Evolutionary conservation across 2,329 filamentous ascomycete genomes (phyloP).

Genomic region (Aspergillus felis): DNA sequence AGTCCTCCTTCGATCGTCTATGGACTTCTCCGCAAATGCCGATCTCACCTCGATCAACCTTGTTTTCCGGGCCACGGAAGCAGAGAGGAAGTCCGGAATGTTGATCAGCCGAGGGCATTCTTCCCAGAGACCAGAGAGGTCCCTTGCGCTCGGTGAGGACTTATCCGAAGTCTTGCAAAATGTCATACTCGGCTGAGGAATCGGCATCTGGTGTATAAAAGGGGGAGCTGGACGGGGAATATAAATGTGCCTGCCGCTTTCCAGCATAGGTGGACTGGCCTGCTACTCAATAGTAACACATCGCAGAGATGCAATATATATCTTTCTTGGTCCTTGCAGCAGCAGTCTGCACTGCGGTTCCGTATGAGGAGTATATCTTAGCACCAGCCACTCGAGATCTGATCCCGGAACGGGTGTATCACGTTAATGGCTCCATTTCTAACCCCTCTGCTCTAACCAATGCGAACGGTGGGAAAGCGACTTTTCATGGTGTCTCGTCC

Average conservation of each 20-base stretch:
- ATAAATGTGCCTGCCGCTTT: background rate
- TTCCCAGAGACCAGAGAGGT: background rate
- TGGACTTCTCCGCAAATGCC: background rate
- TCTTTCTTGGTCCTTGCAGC: background rate
- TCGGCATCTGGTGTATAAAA: no score
- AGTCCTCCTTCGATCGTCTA: no score
- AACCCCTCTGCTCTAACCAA: background rate
- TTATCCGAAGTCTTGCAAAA: background rate
- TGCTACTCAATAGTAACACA: background rate
- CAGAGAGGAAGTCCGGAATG: background rate
- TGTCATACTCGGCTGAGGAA: background rate
- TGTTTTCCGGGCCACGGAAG: background rate
- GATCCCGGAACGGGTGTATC: background rate
- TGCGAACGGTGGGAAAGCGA: background rate
- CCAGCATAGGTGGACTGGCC: no score
- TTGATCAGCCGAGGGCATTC: background rate
- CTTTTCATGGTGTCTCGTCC: constrained; percentile 24
- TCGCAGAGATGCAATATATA: background rate
- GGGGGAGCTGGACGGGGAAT: background rate
- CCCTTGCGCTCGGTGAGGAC: background rate
- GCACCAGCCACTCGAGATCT: background rate
- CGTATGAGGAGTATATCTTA: background rate
- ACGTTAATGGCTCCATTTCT: background rate
- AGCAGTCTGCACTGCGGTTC: background rate
- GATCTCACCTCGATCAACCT: no score